These are phyloP conservation scores for Trichaptum fuscoviolaceum DNA, from an alignment of 768 basidiomycete genomes.

Conservation along the genomic window DNA sequence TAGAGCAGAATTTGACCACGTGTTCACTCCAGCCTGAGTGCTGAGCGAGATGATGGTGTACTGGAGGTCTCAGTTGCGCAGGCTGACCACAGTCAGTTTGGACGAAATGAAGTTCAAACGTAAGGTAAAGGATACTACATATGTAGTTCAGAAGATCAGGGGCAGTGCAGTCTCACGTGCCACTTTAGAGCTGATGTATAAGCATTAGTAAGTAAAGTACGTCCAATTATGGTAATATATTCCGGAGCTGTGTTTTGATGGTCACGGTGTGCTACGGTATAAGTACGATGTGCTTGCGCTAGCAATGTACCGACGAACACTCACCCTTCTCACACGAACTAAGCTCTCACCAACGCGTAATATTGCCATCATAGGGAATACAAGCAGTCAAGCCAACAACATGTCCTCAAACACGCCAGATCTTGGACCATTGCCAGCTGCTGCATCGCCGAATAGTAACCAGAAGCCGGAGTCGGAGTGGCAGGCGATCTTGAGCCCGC, in stretches of 20 bases:
- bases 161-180: too few species aligned
- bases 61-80: too few species aligned
- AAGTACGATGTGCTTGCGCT: neutral
- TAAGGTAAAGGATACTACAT: too few species aligned
- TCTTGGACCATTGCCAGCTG: neutral
- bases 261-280: neutral
- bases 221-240: too few species aligned
- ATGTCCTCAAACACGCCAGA: neutral
- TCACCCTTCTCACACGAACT: neutral
- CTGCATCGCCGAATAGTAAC: neutral
- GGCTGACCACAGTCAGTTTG: too few species aligned
- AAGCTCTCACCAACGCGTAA: neutral
- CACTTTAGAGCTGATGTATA: too few species aligned
- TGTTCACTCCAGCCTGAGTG: too few species aligned
- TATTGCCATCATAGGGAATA: slow-evolving; percentile 1
- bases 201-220: too few species aligned
- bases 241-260: neutral
- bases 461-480: slow-evolving; percentile 73
- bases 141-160: too few species aligned
- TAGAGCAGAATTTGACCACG: too few species aligned
- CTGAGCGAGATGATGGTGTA: too few species aligned
- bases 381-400: neutral
- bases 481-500: slow-evolving; percentile 71
- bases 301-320: neutral
- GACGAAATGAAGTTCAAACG: too few species aligned